Conservation (phyloP, 495 filamentous ascomycete species). For the Parathielavia hyrcaniae region DNA sequence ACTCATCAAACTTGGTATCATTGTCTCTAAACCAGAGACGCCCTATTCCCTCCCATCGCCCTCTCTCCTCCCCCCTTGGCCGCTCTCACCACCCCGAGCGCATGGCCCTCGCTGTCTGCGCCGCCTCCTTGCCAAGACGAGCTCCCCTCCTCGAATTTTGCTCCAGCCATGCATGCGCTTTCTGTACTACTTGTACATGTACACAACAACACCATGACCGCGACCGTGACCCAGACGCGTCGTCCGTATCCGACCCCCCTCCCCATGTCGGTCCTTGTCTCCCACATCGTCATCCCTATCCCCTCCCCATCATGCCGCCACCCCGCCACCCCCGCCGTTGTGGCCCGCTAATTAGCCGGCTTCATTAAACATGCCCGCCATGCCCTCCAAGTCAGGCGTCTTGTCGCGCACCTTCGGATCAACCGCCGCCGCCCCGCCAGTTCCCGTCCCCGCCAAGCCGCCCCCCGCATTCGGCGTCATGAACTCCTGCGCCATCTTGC, state of each 20-base stretch:
- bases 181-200: not conserved
- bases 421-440: conserved; percentile 8
- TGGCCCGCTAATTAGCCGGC: conserved; percentile 15
- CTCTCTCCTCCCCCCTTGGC: not conserved
- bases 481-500: conserved; percentile 54
- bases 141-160: too few species aligned
- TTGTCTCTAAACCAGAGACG: not conserved
- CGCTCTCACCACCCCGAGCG: not conserved
- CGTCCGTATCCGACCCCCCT: not conserved
- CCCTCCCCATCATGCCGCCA: not conserved
- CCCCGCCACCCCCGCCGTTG: too few species aligned
- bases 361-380: conserved; percentile 40
- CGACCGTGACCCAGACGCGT: not conserved
- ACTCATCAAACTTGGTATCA: conserved; percentile 2
- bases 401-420: conserved; percentile 18
- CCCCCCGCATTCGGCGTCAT: conserved; percentile 35
- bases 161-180: too few species aligned
- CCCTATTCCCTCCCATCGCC: not conserved
- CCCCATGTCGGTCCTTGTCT: not conserved
- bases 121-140: not conserved
- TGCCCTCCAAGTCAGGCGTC: conserved; percentile 39
- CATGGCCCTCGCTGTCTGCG: not conserved
- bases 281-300: not conserved
- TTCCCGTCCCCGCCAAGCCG: not conserved
- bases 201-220: not conserved